phyloP scores from a whole-genome alignment of 768 basidiomycete species.

The Calocybe cyanea region DNA sequence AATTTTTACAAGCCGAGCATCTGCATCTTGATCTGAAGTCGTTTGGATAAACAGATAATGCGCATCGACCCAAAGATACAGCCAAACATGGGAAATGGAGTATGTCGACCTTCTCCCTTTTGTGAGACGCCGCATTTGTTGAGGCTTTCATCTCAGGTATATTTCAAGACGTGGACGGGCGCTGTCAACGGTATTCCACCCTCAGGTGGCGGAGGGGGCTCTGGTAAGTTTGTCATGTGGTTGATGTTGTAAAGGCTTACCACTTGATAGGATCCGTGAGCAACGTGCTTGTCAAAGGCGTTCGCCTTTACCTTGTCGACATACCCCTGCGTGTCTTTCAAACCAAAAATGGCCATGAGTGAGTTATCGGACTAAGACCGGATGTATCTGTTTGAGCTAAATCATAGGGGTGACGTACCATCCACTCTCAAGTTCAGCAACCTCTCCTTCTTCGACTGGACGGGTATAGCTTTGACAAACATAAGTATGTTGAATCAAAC shows the following conservation, averaged over 20 bases:
- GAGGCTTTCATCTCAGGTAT: conserved; percentile 32
- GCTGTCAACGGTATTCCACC: conserved; percentile 48
- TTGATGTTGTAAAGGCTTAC: not conserved
- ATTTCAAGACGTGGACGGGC: conserved; percentile 56
- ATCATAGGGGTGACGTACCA: conserved; percentile 43
- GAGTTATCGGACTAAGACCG: no score
- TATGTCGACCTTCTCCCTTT: conserved; percentile 20
- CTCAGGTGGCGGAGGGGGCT: conserved; percentile 52
- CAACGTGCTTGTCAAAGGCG: conserved; percentile 39
- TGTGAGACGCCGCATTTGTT: not conserved
- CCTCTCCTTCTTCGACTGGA: conserved; percentile 43
- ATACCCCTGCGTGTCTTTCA: conserved; percentile 46
- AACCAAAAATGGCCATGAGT: conserved; percentile 40
- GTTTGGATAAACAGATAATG: conserved; percentile 30
- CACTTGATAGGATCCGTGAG: conserved; percentile 34
- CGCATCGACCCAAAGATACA: conserved; percentile 45
- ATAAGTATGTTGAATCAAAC: conserved; percentile 25
- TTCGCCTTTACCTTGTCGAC: conserved; percentile 44
- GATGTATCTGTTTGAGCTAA: no score
- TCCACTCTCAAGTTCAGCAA: conserved; percentile 45
- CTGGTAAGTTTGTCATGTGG: conserved; percentile 27
- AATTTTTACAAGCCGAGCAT: not conserved
- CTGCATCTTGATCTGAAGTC: not conserved
- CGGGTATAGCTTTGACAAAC: conserved; percentile 40
- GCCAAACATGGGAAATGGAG: conserved; percentile 54